These are phyloP conservation scores for Candida montana DNA, from an alignment of 805 yeast species.

Conservation along the genomic window DNA sequence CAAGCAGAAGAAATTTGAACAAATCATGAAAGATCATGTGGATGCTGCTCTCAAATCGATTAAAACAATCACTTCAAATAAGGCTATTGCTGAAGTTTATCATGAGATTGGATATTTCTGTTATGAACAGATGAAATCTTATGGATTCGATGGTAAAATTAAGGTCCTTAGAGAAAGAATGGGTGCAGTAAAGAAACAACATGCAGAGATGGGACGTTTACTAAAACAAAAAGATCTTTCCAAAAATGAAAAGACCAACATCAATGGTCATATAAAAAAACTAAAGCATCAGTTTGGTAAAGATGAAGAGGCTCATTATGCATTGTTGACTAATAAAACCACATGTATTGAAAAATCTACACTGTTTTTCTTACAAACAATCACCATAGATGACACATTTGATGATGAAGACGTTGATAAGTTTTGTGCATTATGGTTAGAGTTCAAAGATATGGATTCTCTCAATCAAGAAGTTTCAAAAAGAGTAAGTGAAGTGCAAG, in stretches of 20 bases:
- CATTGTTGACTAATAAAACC: constrained; percentile 32
- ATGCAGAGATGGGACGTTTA: background rate
- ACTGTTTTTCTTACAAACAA: constrained; percentile 51
- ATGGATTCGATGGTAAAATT: constrained; percentile 40
- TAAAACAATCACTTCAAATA: constrained; percentile 13
- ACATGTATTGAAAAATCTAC: constrained; percentile 49
- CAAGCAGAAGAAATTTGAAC: constrained; percentile 57
- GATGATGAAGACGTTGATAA: constrained; percentile 62
- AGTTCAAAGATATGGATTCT: constrained; percentile 40
- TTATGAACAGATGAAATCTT: constrained; percentile 51
- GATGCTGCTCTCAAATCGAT: constrained; percentile 25
- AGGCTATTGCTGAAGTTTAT: constrained; percentile 40
- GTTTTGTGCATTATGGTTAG: constrained; percentile 81
- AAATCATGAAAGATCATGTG: constrained; percentile 54
- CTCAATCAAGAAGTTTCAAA: constrained; percentile 39
- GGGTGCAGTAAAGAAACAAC: constrained; percentile 28
- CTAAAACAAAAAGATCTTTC: constrained; percentile 34
- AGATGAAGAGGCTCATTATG: constrained; percentile 43
- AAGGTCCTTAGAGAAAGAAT: constrained; percentile 40
- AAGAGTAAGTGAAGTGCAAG: constrained; percentile 42
- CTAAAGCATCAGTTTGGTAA: constrained; percentile 41
- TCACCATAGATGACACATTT: constrained; percentile 38
- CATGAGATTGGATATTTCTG: constrained; percentile 70
- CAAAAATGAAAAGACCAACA: constrained; percentile 45
- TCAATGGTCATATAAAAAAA: constrained; percentile 46